Evolutionary conservation across 2,329 filamentous ascomycete species (phyloP).

Genomic region (Paracoccidioides lutzii): DNA sequence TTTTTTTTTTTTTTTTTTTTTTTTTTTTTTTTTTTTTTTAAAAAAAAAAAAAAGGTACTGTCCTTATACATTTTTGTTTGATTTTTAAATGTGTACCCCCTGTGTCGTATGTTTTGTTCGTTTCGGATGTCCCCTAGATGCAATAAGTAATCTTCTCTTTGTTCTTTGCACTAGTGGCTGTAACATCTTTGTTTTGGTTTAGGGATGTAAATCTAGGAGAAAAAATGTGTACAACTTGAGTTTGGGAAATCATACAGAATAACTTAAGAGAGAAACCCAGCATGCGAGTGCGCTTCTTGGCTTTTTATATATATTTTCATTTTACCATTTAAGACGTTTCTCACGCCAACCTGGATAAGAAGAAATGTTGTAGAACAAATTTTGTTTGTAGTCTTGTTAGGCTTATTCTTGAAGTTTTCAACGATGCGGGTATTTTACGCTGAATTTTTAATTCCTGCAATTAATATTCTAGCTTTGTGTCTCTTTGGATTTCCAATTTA

Average conservation of each 20-base stretch:
- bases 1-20: neutral
- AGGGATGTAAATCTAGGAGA: neutral
- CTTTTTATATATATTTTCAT: neutral
- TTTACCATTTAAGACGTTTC: neutral
- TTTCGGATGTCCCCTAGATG: neutral
- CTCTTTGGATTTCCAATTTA: neutral
- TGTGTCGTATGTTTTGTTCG: neutral
- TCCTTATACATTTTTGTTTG: too few species aligned
- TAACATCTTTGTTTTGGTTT: neutral
- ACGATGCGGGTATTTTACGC: neutral
- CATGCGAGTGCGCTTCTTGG: neutral
- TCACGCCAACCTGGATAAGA: neutral
- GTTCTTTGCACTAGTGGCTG: neutral
- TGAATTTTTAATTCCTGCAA: neutral
- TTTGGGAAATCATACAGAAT: neutral
- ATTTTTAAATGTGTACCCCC: neutral
- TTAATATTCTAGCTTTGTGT: neutral
- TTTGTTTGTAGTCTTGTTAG: neutral
- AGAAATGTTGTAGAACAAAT: neutral
- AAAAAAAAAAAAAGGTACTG: too few species aligned
- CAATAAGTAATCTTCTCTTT: neutral
- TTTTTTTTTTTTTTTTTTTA: neutral
- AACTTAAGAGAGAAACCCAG: neutral
- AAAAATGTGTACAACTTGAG: neutral
- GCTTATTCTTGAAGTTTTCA: neutral